phyloP scores from a whole-genome alignment of 2,329 filamentous ascomycete genomes.

The Domatiomyces catenatus region DNA sequence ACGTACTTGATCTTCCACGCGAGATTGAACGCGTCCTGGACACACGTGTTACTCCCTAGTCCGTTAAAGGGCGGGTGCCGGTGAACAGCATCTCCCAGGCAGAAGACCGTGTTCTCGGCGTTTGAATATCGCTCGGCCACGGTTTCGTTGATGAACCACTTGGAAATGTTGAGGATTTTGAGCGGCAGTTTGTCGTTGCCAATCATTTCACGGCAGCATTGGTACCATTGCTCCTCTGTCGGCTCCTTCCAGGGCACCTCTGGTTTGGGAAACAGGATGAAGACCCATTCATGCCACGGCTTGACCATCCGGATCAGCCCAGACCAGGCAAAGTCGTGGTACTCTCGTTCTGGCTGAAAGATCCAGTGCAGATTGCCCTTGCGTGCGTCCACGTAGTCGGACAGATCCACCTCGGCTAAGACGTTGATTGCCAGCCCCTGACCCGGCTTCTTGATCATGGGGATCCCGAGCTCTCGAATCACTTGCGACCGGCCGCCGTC shows the following conservation, averaged over 20 bases:
- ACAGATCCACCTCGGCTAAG: conserved; percentile 36
- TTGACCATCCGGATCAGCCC: conserved; percentile 44
- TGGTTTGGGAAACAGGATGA: conserved; percentile 35
- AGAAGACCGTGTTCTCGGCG: conserved; percentile 24
- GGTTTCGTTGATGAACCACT: conserved; percentile 48
- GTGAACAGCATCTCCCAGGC: conserved; percentile 26
- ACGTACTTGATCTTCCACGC: conserved; percentile 25
- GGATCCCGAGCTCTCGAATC: conserved; percentile 32
- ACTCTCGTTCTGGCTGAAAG: conserved; percentile 38
- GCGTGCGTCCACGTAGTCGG: conserved; percentile 34
- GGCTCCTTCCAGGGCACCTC: conserved; percentile 27
- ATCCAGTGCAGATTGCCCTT: conserved; percentile 48
- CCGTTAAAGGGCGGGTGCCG: conserved; percentile 24
- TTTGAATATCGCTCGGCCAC: conserved; percentile 42
- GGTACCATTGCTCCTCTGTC: conserved; percentile 32
- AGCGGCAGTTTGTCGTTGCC: conserved; percentile 38
- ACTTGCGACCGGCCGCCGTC: conserved; percentile 38
- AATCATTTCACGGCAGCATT: conserved; percentile 35
- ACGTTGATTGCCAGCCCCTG: conserved; percentile 38
- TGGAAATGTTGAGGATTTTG: conserved; percentile 39
- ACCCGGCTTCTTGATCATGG: conserved; percentile 30
- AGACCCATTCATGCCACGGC: conserved; percentile 49
- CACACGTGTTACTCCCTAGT: conserved; percentile 25
- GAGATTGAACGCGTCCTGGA: conserved; percentile 26
- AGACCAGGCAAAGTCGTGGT: conserved; percentile 38